Conservation (phyloP, 2,329 filamentous ascomycete genomes). For the Microdochium nivale region DNA sequence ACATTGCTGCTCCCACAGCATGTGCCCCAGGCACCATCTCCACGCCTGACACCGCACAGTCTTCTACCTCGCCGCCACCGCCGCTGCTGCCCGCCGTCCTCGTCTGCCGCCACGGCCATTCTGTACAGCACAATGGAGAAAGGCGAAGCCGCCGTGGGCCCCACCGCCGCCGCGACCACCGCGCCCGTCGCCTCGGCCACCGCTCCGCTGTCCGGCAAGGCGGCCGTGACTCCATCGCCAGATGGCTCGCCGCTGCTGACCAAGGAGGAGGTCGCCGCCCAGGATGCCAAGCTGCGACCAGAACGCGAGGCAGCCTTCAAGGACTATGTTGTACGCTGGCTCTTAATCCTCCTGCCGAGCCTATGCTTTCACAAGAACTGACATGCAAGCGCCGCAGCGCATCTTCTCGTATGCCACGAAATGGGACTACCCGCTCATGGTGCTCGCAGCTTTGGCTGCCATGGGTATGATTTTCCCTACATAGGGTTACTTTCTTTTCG, state of each 20-base stretch:
- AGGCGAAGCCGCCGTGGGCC: not conserved
- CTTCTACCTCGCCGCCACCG: no score
- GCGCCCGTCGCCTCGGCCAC: not conserved
- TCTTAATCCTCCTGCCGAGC: no score
- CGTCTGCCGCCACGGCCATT: not conserved
- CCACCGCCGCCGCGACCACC: not conserved
- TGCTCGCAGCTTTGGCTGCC: slow-evolving; percentile 36
- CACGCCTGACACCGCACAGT: no score
- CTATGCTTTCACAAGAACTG: no score
- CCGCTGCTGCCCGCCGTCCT: not conserved
- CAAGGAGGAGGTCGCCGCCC: slow-evolving; percentile 18
- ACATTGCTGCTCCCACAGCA: no score
- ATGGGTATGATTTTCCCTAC: no score
- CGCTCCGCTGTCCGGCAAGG: not conserved
- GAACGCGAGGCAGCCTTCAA: slow-evolving; percentile 34
- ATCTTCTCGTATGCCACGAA: slow-evolving; percentile 45
- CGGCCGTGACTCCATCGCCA: slow-evolving; percentile 1
- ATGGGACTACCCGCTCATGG: slow-evolving; percentile 41
- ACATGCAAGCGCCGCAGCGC: slow-evolving; percentile 22
- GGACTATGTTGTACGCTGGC: slow-evolving; percentile 30
- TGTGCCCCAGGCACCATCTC: no score
- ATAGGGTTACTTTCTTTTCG: no score
- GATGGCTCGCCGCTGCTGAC: not conserved
- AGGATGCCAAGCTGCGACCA: slow-evolving; percentile 26
- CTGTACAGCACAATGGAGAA: not conserved